Evolutionary conservation across 2,329 filamentous ascomycete genomes (phyloP), one percentile per base, ranked within the genome.

Genomic region (Calonectria fujianensis): DNA sequence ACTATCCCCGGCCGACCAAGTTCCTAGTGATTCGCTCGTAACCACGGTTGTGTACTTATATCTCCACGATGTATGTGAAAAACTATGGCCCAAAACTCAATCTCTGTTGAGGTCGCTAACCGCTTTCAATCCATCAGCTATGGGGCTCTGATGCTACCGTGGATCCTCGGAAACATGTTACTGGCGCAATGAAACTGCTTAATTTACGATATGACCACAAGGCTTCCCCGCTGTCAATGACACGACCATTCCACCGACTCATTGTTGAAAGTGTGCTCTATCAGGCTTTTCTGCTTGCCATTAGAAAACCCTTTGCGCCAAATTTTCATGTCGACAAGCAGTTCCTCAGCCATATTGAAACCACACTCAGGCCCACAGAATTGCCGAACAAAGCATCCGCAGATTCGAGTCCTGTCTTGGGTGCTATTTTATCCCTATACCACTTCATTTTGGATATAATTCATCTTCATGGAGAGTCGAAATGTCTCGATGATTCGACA

Each of bases 201-300:
- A 61, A 72, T 32, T 35, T 74, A 31, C 54, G 52, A 39, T 64
- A 69, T 32, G 37, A 67, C 16, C 24, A 72, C 7, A 35, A 29
- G 4, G 32, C 70, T 3, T 74, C 66, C 10, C 59, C 70, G 4
- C 27, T 64, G 5, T 74, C 66, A 1, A 70, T 75, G 63, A 18
- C 66, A 3, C 70, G 72, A 24, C 37, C 51, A 1, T 75, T 75
- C 24, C 52, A 75, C 29, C 66, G 63, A 5, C n/a, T 74, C 7
- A 75, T 48, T 5, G 61, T 67, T 10, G 74, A 75, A 41, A 75
- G 74, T n/a, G 59, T 75, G 24, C 70, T 75, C 16, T 74, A 75
- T n/a, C 74, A 75, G 24, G 70, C 74, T 1, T 75, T 75, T 31
- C 31, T 75, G 2, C 48, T 75, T 4, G 45, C 71, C 7, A 70